These are phyloP conservation scores for Schizosaccharomyces cryophilus DNA, from an alignment of 805 yeast species.

Conservation along the genomic window DNA sequence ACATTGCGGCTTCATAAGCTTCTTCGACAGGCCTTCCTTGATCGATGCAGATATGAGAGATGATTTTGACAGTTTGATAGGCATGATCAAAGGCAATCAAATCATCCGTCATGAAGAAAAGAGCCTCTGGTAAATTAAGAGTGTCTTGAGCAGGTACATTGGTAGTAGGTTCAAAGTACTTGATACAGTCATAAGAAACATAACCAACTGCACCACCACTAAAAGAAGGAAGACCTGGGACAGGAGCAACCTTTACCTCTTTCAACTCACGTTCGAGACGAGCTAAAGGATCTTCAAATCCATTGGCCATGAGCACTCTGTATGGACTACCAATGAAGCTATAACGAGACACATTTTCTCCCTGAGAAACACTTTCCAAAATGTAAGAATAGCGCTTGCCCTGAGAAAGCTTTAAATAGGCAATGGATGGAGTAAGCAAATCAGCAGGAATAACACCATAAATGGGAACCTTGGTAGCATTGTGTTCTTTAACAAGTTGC, in stretches of 20 bases:
- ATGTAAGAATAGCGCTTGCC: conserved; percentile 41
- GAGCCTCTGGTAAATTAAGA: conserved; percentile 70
- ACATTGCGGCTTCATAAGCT: conserved; percentile 35
- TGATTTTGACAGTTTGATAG: conserved; percentile 73
- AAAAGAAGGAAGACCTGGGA: conserved; percentile 62
- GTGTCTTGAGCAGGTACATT: conserved; percentile 45
- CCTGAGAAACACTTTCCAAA: conserved; percentile 71
- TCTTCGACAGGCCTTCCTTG: conserved; percentile 20
- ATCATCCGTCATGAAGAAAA: conserved; percentile 72
- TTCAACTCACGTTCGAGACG: conserved; percentile 52
- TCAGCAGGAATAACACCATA: conserved; percentile 51
- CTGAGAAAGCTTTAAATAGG: conserved; percentile 49
- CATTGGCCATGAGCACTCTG: conserved; percentile 48
- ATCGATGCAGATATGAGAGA: conserved; percentile 27
- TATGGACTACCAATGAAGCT: conserved; percentile 82
- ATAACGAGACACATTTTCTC: conserved; percentile 71
- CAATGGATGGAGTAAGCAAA: conserved; percentile 68
- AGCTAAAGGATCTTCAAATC: conserved; percentile 56
- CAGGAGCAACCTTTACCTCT: conserved; percentile 37
- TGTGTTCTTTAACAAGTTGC: background rate
- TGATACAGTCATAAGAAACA: conserved; percentile 85
- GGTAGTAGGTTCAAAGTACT: conserved; percentile 88
- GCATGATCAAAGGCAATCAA: conserved; percentile 86
- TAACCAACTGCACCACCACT: conserved; percentile 82
- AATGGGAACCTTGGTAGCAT: conserved; percentile 37